A percentile compares a stretch with the other conserved stretches of the same genome.
These are phyloP conservation scores for Stephania cephalantha DNA, from an alignment of 164 flowering plant genomes.

Conservation along the genomic window DNA sequence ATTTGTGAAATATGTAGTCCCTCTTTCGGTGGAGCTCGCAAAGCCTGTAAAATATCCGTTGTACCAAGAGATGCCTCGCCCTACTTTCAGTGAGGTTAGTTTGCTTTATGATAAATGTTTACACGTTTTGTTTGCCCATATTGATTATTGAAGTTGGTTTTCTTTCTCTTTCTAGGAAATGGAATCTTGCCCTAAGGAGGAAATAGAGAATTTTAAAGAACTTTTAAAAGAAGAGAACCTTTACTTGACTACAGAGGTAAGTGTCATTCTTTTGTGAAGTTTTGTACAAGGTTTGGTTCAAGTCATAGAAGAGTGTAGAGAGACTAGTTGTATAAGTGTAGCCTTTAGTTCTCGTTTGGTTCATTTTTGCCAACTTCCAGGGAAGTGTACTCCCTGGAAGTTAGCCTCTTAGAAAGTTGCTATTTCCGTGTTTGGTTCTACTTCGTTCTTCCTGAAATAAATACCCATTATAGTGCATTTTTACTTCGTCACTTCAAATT, in stretches of 20 bases:
- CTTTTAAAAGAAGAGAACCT: slow-evolving; percentile 69
- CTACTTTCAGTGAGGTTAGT: slow-evolving; percentile 45
- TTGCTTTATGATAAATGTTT: neutral
- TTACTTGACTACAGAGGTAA: slow-evolving; percentile 84
- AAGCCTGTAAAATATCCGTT: slow-evolving; percentile 56
- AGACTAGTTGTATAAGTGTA: too few relatives aligned
- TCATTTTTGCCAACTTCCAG: too few relatives aligned
- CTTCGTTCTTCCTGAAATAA: too few relatives aligned
- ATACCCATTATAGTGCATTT: too few relatives aligned
- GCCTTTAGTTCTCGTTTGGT: too few relatives aligned
- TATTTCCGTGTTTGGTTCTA: too few relatives aligned
- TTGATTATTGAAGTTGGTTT: slow-evolving; percentile 1
- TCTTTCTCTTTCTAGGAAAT: slow-evolving; percentile 45
- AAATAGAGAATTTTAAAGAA: slow-evolving; percentile 42
- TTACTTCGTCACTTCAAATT: too few relatives aligned
- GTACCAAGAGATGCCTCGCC: slow-evolving; percentile 51
- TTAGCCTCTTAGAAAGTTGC: too few relatives aligned
- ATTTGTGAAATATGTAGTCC: slow-evolving; percentile 38
- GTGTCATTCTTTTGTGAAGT: neutral
- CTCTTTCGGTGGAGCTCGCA: slow-evolving; percentile 47
- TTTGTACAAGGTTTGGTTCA: too few relatives aligned
- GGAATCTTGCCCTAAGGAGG: slow-evolving; percentile 71
- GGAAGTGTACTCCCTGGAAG: too few relatives aligned
- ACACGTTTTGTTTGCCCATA: neutral
- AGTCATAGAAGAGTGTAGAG: too few relatives aligned